These are phyloP conservation scores for Psilocybe cyanescens DNA, from an alignment of 768 basidiomycete species.

Conservation along the genomic window DNA sequence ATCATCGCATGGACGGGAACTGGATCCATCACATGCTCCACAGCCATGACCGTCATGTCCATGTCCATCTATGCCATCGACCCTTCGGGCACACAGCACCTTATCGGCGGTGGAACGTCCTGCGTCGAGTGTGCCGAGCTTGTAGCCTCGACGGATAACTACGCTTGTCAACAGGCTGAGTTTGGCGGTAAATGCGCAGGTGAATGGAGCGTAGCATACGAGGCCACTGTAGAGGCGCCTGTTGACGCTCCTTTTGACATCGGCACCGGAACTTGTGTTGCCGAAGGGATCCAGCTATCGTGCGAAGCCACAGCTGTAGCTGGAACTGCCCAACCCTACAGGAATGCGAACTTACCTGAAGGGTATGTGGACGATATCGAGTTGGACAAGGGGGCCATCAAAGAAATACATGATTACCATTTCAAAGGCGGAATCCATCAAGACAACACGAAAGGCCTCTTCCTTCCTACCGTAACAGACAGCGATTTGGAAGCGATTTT, in stretches of 20 bases:
- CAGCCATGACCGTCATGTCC: background rate
- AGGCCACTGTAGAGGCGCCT: conserved; percentile 5
- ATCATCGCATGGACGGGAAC: background rate
- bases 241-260: background rate
- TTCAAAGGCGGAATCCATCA: background rate
- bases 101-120: background rate
- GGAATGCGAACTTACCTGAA: background rate
- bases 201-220: conserved; percentile 7
- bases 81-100: background rate
- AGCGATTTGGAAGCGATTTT: conserved; percentile 2
- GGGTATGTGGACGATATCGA: conserved; percentile 4
- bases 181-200: conserved; percentile 4
- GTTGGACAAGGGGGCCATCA: background rate
- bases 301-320: background rate
- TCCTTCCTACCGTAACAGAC: background rate
- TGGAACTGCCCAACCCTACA: background rate
- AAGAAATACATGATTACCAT: background rate
- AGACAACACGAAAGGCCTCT: conserved; percentile 4
- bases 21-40: background rate
- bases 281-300: background rate
- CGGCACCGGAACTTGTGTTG: background rate
- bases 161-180: conserved; percentile 5
- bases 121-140: conserved; percentile 1
- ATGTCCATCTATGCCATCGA: background rate
- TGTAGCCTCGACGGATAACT: background rate